Evolutionary conservation across 768 basidiomycete species (phyloP), one percentile per base, ranked within the genome.

Genomic region (Suillus placidus): DNA sequence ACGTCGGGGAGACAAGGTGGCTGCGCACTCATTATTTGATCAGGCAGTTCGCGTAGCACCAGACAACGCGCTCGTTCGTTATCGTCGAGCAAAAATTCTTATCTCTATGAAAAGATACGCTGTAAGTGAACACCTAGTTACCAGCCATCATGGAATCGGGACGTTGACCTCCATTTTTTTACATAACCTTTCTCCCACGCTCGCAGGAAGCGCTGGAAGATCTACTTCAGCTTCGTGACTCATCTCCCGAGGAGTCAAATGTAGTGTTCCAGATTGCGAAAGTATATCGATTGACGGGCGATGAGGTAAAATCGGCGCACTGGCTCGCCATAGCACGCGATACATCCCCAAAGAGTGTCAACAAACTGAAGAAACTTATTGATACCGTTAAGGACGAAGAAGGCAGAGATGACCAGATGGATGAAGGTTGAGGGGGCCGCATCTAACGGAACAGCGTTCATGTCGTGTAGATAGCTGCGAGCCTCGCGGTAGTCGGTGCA

Each of bases 221-320:
- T 76, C 84, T 99, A 74, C 89, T 94, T 78, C 81, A 83, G 66
- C 85, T 99, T 61, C 85, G 89, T 70, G 88, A 87, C 75, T 81
- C 87, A 68, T 93, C 95, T 42, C 97, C 97, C 8, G 94, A 95
- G 73, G 97, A 99, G 81, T 91, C 95, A 62, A 98, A 98, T 80
- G 93, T 99, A 64, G 88, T 96, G 66, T 97, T 97, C 86, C 90
- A 98, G 78, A 87, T 99, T 20, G 97, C 95, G 34, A 92, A 91
- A 80, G 90, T 92, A 66, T 98, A 97, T 74, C 88, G 93, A 56
- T 82, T 92, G 70, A 79, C 92, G 63, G 94, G 94, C 42, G 84
- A 94, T 77, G 86, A 87, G 69, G 83, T 85, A 23, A 90, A 92
- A 77, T 89, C 94, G 58, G 91, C 93, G 64, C 89, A 92, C 67